These are phyloP conservation scores for Aspergillus floridensis DNA, from an alignment of 2,329 filamentous ascomycete species.

Conservation along the genomic window DNA sequence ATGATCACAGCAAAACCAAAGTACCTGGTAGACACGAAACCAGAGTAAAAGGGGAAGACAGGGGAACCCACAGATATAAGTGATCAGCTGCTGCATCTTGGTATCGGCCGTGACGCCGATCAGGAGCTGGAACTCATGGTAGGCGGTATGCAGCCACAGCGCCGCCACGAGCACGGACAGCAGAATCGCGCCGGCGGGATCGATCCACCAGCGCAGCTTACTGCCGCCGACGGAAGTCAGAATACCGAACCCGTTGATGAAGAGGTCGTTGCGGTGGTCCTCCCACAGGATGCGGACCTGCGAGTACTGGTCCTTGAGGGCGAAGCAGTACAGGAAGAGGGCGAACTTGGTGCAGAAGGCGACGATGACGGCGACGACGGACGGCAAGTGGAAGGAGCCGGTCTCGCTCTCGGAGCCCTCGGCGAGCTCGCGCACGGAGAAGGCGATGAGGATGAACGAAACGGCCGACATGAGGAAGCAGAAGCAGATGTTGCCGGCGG, in stretches of 20 bases:
- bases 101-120: slow-evolving; percentile 86
- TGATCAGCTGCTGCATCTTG: slow-evolving; percentile 87
- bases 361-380: slow-evolving; percentile 77
- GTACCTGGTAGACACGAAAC: neutral
- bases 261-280: slow-evolving; percentile 94
- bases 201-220: slow-evolving; percentile 91
- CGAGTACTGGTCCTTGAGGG: slow-evolving; percentile 83
- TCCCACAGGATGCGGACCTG: slow-evolving; percentile 93
- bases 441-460: slow-evolving; percentile 86
- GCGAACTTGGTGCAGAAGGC: slow-evolving; percentile 81
- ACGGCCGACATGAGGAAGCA: slow-evolving; percentile 95
- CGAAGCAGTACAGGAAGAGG: slow-evolving; percentile 90
- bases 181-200: slow-evolving; percentile 85
- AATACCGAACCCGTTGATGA: slow-evolving; percentile 93
- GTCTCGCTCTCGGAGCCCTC: slow-evolving; percentile 47
- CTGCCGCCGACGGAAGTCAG: slow-evolving; percentile 86
- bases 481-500: slow-evolving; percentile 92
- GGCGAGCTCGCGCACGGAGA: slow-evolving; percentile 71
- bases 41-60: neutral
- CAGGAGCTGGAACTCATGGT: slow-evolving; percentile 82
- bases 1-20: neutral
- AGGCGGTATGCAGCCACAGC: slow-evolving; percentile 83
- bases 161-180: slow-evolving; percentile 73
- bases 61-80: slow-evolving; percentile 71
- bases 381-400: slow-evolving; percentile 73